Conservation (phyloP, 129 eudicot species). For the Centrapalus pauciflorus region DNA sequence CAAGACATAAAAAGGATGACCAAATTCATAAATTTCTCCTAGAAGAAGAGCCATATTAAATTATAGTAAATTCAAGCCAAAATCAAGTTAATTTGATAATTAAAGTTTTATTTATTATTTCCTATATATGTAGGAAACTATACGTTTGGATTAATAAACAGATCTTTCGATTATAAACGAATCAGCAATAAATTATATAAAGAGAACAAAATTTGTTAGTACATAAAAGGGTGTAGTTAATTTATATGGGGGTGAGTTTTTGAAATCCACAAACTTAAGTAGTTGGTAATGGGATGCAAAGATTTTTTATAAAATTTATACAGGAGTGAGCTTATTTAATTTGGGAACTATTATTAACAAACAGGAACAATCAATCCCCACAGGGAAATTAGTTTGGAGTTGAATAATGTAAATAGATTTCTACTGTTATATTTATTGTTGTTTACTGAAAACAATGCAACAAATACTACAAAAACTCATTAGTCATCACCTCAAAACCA, state of each 20-base stretch:
- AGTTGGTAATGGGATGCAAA: no score
- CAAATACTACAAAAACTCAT: background rate
- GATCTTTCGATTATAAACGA: no score
- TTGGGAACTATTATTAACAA: background rate
- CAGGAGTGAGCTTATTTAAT: background rate
- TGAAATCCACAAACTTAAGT: no score
- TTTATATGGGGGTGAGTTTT: background rate
- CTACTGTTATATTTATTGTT: slow-evolving; percentile 26
- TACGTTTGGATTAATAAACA: no score
- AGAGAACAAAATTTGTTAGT: no score
- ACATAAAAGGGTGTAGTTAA: no score
- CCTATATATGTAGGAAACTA: no score
- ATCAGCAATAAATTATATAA: no score
- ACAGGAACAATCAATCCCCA: background rate
- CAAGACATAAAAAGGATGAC: background rate
- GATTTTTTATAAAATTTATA: background rate
- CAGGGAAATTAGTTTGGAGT: background rate
- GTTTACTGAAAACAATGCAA: slow-evolving; percentile 33
- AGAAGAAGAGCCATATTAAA: background rate
- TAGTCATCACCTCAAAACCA: slow-evolving; percentile 10
- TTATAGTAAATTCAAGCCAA: background rate
- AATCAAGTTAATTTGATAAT: no score
- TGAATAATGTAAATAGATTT: background rate
- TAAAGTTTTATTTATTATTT: no score
- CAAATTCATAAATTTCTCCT: slow-evolving; percentile 11